Evolutionary conservation across 345 rosid genomes (phyloP), one percentile per base, ranked within the genome.

Genomic region (Crucihimalaya himalaica): DNA sequence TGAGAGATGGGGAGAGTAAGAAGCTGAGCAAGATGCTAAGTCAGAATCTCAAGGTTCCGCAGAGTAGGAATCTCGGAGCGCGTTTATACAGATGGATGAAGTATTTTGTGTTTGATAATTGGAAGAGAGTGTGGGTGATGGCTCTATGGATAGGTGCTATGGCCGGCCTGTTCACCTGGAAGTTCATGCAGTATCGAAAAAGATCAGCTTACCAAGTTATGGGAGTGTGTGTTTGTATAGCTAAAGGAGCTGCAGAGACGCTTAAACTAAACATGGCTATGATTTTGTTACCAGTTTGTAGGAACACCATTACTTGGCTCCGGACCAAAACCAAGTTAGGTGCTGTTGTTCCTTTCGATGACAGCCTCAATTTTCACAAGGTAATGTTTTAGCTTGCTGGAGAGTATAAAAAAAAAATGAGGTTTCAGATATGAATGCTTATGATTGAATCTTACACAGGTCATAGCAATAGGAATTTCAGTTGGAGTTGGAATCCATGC

Each of bases 161-260:
- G 90, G 78, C 84, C 7, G 86, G 86, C n/a, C 65, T 90, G 27
- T 90, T 88, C 58, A 48, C 89, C 31, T 90, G 84, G 78, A 90
- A 88, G 64, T 90, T 69, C 43, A 67, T 85, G 28, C 82, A 85
- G 66, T 88, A 86, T 57, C 67, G 76, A 40, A 52, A 56, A 29
- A 82, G 83, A 80, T 83, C 81, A 5, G 89, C 86, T n/a, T 87
- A 74, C 45, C 28, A 73, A 16, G 97, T 87, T 1, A 84, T 90
- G 97, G 85, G 90, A 1, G 32, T 52, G 19, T 90, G 96, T 45
- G 89, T 88, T 3, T 88, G 93, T 81, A 21, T 77, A 35, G 93
- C 96, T 32, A 90, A 90, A 68, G 96, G 96, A 32, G 96, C 90
- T 29, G 96, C 90, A 8, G 96, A 90, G 84, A 88, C 85, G 1